Base-by-base conservation (phyloP, 2,329 filamentous ascomycete species). In the Stagonosporopsis vannaccii region DNA sequence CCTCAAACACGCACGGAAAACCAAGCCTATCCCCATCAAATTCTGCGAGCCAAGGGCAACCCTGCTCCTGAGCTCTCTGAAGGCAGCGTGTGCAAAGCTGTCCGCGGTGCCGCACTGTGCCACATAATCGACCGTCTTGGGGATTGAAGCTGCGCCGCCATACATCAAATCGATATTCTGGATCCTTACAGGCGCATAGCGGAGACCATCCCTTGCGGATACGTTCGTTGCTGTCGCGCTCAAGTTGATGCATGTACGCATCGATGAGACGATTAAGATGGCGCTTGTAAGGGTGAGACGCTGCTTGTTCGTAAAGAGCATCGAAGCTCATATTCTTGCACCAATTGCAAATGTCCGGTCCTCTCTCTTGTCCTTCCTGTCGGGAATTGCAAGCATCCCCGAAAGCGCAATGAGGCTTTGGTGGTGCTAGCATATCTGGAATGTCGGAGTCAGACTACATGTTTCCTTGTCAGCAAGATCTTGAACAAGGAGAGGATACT, bases 261-360 rank as follows among this genome's bases (percentile, higher is more conserved):
- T 68, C 53, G n/a, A 68, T 56, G 19, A 63, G 53, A 23, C 49
- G 51, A 11, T 55, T 62, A 17, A 68, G 43, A 9, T 46, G 33
- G 9, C 46, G 53, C 19, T n/a, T 45, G 19, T 68, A 58, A 6
- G 59, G 42, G 15, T 59, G 55, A 33, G 36, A 35, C 23, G 63
- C 59, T 40, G 63, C 53, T 28, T 52, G 57, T 32, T 54, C 52
- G 25, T 66, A 61, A 6, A 69, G 53, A n/a, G 58, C 58, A 41
- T 63, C 58, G 33, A 67, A 64, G 51, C 63, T 68, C 58, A 67
- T 60, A 22, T 69, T 69, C 32, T 59, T 68, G 44, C 66, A 69
- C 65, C 65, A 68, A 25, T 51, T 52, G 43, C 66, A 69, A 12
- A 69, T 56, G 6, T 65, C 50, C 22, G 59, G 59, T 2, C 66